Base-by-base conservation (phyloP, 768 basidiomycete species). In the Pleurotus djamor region DNA sequence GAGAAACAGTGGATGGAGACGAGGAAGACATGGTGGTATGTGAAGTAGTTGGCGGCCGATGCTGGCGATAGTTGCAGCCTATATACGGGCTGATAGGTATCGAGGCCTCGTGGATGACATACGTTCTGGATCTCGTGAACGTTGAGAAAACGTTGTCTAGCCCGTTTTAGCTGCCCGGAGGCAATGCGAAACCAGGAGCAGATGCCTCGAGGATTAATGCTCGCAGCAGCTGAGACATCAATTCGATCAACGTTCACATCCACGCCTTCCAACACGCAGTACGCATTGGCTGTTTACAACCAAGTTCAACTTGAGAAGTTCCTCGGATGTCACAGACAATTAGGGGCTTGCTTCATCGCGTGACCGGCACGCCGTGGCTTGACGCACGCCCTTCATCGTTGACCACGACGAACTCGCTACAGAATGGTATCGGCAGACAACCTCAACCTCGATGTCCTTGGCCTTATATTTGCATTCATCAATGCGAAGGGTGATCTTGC, bases 371-470 rank as follows among this genome's bases (percentile, higher is more conserved):
- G 3, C 3, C 21, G 21, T 1, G 21, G 3, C 21, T 28, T 28
- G 21, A 28, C 21, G 3, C 21, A 28, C 38, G 2, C n/a, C n/a
- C 38, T n/a, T 41, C 38, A 41, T 41, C 38, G n/a, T 4, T 4
- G 38, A 10, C 38, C 10, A 41, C 38, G 38, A 41, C 49, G 49
- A 50, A 33, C 32, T 28, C 45, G n/a, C 16, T 4, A 2, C 45
- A 16, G n/a, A 12, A 89, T 89, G 88, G 83, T 86, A 48, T 79
- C 84, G 34, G 84, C 83, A 9, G 84, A 88, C 63, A 88, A 83
- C 64, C 75, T 90, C 49, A 85, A 91, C 61, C 78, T 85, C 16
- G 90, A 92, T 71, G 86, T 91, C 38, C 79, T 91, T 44, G 86
- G 88, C 66, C 74, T 85, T n/a, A 83, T 92, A 14, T 87, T 87